A percentile compares a stretch with the other conserved stretches of the same genome.
Conservation (phyloP, 2,329 filamentous ascomycete species). For the Thelonectria discophora region DNA sequence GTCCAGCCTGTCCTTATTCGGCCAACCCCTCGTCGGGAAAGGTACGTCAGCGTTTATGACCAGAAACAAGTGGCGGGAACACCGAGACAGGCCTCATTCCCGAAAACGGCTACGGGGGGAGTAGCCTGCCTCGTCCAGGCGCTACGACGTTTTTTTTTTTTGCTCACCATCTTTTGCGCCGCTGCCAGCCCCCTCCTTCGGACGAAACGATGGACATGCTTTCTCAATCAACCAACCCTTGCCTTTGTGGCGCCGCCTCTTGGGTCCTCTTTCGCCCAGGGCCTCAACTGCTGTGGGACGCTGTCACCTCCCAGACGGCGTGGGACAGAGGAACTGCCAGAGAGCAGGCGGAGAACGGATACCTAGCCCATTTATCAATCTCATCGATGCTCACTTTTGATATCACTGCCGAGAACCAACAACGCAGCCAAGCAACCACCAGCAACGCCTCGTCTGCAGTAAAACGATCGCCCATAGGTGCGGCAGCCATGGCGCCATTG, state of each 20-base stretch:
- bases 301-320: constrained; percentile 23
- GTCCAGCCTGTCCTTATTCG: constrained; percentile 10
- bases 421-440: too few species aligned
- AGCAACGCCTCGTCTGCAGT: background rate
- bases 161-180: background rate
- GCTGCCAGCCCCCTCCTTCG: background rate
- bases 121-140: constrained; percentile 10
- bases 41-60: constrained; percentile 16
- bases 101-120: constrained; percentile 29
- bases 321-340: constrained; percentile 35
- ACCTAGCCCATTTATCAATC: constrained; percentile 40
- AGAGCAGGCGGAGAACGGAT: constrained; percentile 24
- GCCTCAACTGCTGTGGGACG: constrained; percentile 37
- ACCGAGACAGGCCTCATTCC: constrained; percentile 43
- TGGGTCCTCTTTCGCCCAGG: constrained; percentile 30
- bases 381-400: constrained; percentile 18
- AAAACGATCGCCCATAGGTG: constrained; percentile 9
- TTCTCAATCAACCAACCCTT: too few species aligned
- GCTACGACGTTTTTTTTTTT: constrained; percentile 25
- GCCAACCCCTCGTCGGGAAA: constrained; percentile 4
- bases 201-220: background rate
- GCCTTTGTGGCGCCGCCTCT: constrained; percentile 37
- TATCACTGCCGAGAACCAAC: constrained; percentile 9
- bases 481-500: constrained; percentile 17
- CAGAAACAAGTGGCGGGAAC: constrained; percentile 36